Conservation (phyloP, 2,329 filamentous ascomycete genomes). For the Penicillium paneum region DNA sequence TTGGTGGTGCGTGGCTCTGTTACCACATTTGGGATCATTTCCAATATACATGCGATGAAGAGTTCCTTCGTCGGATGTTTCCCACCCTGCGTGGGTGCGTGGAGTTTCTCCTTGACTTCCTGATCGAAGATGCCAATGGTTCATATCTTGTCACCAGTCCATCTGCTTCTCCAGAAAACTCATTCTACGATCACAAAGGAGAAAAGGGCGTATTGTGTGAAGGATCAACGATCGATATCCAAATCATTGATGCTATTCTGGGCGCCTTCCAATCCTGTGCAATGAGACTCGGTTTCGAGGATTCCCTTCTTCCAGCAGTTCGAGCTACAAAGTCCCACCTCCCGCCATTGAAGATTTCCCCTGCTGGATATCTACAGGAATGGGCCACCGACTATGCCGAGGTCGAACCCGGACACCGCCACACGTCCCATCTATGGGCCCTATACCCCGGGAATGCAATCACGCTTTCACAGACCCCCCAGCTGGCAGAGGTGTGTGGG, state of each 20-base stretch:
- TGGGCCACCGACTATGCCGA: slow-evolving; percentile 37
- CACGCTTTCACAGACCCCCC: slow-evolving; percentile 33
- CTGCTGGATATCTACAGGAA: slow-evolving; percentile 30
- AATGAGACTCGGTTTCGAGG: slow-evolving; percentile 8
- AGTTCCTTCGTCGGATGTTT: slow-evolving; percentile 23
- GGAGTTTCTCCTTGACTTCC: slow-evolving; percentile 31
- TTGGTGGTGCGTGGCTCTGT: slow-evolving; percentile 58
- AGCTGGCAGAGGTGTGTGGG: slow-evolving; percentile 31
- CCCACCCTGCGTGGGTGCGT: slow-evolving; percentile 28
- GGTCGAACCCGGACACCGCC: slow-evolving; percentile 50
- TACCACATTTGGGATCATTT: slow-evolving; percentile 59
- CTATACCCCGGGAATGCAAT: slow-evolving; percentile 48
- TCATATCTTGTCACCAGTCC: slow-evolving; percentile 28
- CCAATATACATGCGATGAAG: slow-evolving; percentile 45
- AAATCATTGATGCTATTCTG: slow-evolving; percentile 44
- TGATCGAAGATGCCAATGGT: slow-evolving; percentile 24
- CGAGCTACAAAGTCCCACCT: slow-evolving; percentile 14
- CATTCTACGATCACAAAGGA: slow-evolving; percentile 25
- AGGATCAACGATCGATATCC: slow-evolving; percentile 49
- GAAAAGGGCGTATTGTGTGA: slow-evolving; percentile 30
- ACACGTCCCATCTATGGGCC: slow-evolving; percentile 51
- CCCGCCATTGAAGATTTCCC: slow-evolving; percentile 23
- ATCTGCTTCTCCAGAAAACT: slow-evolving; percentile 32
- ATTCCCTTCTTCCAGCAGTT: slow-evolving; percentile 18
- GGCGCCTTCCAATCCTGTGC: slow-evolving; percentile 25